phyloP scores from a whole-genome alignment of 2,329 filamentous ascomycete genomes.

The Periconia digitata region DNA sequence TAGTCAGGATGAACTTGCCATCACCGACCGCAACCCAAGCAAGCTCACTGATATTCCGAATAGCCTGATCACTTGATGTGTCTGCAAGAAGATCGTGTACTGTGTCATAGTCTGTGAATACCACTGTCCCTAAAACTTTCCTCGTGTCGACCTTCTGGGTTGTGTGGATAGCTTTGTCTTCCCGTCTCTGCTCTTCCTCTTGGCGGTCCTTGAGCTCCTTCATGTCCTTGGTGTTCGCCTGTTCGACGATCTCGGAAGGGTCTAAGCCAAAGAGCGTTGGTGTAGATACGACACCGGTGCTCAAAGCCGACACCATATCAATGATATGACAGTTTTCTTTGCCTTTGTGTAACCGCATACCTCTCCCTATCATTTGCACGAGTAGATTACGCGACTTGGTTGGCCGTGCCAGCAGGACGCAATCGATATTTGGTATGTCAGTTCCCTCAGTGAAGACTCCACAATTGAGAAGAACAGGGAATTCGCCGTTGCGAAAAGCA shows the following conservation, averaged over 20 bases:
- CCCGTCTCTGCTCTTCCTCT: conserved; percentile 43
- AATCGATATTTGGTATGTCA: conserved; percentile 97
- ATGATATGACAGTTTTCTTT: conserved; percentile 93
- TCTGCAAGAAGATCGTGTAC: conserved; percentile 90
- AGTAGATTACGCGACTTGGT: conserved; percentile 92
- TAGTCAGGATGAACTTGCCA: conserved; percentile 70
- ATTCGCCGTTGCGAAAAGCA: conserved; percentile 74
- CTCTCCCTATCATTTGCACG: conserved; percentile 96
- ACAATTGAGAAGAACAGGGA: conserved; percentile 89
- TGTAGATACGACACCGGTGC: conserved; percentile 82
- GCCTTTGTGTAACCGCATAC: conserved; percentile 77
- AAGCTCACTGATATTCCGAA: conserved; percentile 72
- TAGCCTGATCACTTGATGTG: conserved; percentile 74
- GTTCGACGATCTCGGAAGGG: conserved; percentile 72
- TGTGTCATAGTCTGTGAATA: conserved; percentile 87
- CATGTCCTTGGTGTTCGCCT: conserved; percentile 66
- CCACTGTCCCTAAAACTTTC: conserved; percentile 56
- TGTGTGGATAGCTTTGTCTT: conserved; percentile 68
- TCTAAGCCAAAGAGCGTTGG: conserved; percentile 93
- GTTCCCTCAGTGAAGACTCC: conserved; percentile 97
- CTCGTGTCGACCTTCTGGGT: conserved; percentile 46
- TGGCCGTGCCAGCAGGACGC: conserved; percentile 81
- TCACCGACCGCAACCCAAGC: conserved; percentile 82
- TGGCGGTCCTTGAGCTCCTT: conserved; percentile 55
- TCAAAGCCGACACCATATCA: conserved; percentile 87